Evolutionary conservation across 108 stramenopile genomes (phyloP), one percentile per base, ranked within the genome.

Genomic region (Thalassiosira profunda): DNA sequence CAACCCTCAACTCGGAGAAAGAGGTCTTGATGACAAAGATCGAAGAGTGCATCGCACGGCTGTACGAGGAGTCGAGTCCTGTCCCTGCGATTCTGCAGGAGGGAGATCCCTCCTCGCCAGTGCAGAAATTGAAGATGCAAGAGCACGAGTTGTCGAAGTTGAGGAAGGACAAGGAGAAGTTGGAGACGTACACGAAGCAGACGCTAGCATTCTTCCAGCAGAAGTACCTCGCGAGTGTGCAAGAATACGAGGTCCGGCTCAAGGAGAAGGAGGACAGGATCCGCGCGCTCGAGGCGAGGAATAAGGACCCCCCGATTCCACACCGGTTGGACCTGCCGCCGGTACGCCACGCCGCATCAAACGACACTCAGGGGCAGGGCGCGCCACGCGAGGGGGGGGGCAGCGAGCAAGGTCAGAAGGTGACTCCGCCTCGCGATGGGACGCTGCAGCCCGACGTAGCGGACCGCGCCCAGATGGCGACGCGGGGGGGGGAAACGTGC

Each of bases 191-290:
- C 58, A 92, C 94, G 17, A 92, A 92, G 83, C 71, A 86, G 51
- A 92, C 94, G 0, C 66, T 95, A 8, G 76, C 86, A 24, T 91
- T 86, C 60, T 90, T 95, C 61, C 91, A 95, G 53, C 89, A 95
- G 59, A 95, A 95, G 72, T 95, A 95, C 60, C 61, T 91, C 63
- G 86, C 86, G 23, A 89, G 91, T 15, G 69, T 92, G 10, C 86
- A 91, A 58, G 90, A 88, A 55, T 87, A 80, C 79, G 88, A 91
- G 76, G 78, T 86, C 23, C 88, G 91, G 66, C 81, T 91, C 47
- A 95, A 91, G 57, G 88, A 87, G 48, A 89, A 89, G 52, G 84
- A 90, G 72, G 81, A 91, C 57, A 88, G 91, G 74, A 91, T 91
- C 46, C 85, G 86, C 40, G 53, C 79, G 21, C 70, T 90, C 46